Evolutionary conservation across 2,329 filamentous ascomycete species (phyloP), one percentile per base, ranked within the genome.

Genomic region (Aspergillaceae sp.): DNA sequence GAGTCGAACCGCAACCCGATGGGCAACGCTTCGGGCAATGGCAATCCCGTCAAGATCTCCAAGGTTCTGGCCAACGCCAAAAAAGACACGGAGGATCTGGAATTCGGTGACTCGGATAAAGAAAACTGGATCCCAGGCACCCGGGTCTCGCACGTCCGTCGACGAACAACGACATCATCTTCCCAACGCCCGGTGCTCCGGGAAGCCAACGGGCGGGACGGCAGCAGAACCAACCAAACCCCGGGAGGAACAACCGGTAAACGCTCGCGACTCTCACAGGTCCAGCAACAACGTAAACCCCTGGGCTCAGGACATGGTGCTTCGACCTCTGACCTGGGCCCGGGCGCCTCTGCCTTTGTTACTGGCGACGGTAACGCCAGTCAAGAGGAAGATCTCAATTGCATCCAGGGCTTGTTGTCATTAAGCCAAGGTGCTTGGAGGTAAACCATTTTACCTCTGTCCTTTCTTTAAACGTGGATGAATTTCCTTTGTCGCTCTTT

Each of bases 401-500:
- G 88, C 60, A 84, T 95, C 41, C 87, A 91, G 45, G 88, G 88
- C n/a, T 69, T 97, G 52, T 66, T 96, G 51, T 91, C 87, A 43
- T 74, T 97, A 40, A 94, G 88, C 58, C 87, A 94, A 68, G 91
- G 90, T n/a, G 87, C 87, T 60, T 96, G 90, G 89, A 78, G 80
- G 60, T 85, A 45, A 35, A 26, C 26, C n/a, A 29, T 28, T 10
- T 29, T 32, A 30, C 36, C 46, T 19, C 36, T n/a, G 10, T 27
- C 29, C 45, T 45, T 11, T 43, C 45, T 43, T 45, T 41, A 46
- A 36, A 48, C 29, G 48, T 46, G 43, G 48, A 40, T 45, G 10
- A 37, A 57, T 62, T 54, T 51, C 48, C 53, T 57, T 61, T 52
- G 56, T 46, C 33, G 32, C 19, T 19, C 19, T 19, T 19, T 19